Base-by-base conservation (phyloP, 768 basidiomycete species). In the Chiua virens region DNA sequence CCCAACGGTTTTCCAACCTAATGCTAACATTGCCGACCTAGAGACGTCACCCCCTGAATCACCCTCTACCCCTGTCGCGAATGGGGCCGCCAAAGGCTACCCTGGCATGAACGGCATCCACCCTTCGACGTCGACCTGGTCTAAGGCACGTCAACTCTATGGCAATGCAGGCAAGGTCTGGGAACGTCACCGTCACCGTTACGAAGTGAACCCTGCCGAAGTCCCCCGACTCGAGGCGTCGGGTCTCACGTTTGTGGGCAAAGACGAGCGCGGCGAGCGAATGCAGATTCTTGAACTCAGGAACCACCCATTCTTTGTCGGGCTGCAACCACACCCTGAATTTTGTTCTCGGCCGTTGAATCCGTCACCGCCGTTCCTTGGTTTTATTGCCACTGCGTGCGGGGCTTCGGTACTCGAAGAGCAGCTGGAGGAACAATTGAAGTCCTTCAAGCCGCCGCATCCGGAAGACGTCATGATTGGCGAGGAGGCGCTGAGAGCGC, bases 271-370 rank as follows among this genome's bases (percentile, higher is more conserved):
- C 60, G 92, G 95, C 14, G 93, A 98, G 75, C 79, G 97, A 47
- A 99, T 99, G 97, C 97, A 99, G 74, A 82, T 94, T 49, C 76
- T 95, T 52, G 97, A 99, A 72, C 73, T 98, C 38, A 79, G 74
- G 57, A 95, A 90, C 59, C 97, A 99, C 70, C 91, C 93, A 3
- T 99, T 83, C 77, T 98, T 95, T 66, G 73, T 96, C 39, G 97
- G 84, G 21, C 77, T 99, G 39, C 97, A 99, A 73, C 92, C 97
- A 1, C 97, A 99, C 64, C 97, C 97, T 1, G 97, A 99, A 71
- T 95, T 99, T 74, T 98, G 96, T 75, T 95, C 97, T 21, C 86
- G 97, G 25, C 97, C 97, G 2, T 76, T 99, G 38, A 98, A 99
- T 73, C 97, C 97, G 2, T 97, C 93, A 0, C 97, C 97, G 0